Evolutionary conservation across 129 eudicot species (phyloP), one percentile per base, ranked within the genome.

Genomic region (Centella asiatica): DNA sequence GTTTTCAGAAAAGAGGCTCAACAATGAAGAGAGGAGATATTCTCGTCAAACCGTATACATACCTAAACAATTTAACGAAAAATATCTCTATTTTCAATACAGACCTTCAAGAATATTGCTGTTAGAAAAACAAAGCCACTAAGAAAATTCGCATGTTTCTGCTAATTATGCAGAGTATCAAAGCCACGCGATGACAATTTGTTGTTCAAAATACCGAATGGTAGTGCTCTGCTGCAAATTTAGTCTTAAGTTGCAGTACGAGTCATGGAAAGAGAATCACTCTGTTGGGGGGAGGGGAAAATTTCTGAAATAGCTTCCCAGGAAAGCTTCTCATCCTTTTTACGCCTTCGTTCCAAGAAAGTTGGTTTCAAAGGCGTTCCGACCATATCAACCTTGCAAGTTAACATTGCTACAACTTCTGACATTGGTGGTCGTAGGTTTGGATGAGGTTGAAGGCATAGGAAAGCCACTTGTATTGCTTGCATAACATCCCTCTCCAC

Each of bases 351-450:
- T 11, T 74, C 78, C 75, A 81, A 71, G 53, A 85, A 85, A 4
- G 94, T 49, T 5, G 94, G 94, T 76, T 60, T 81, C 47, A 72
- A 32, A 47, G 88, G 88, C 4, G 83, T 77, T 19, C 50, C 72
- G 22, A 64, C 40, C 57, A 64, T 51, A 53, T 81, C 80, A 24
- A 68, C 68, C 44, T 77, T 85, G 76, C 85, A 78, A 7, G 83
- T 76, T 33, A 85, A 49, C 85, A 81, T 78, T 15, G 88, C 86
- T 25, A 85, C 94, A 20, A 85, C 70, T 75, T 85, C 89, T 14
- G 95, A 85, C 95, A 85, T 86, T 23, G 95, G 71, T 24, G 87
- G 95, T 65, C 95, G 70, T 39, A 72, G 66, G 76, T 60, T 52
- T 22, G 84, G 84, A 28, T 68, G 89, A 57, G 89, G 76, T 37